These are phyloP conservation scores for Xerocomellus intermedius DNA, from an alignment of 768 basidiomycete genomes.

Conservation along the genomic window DNA sequence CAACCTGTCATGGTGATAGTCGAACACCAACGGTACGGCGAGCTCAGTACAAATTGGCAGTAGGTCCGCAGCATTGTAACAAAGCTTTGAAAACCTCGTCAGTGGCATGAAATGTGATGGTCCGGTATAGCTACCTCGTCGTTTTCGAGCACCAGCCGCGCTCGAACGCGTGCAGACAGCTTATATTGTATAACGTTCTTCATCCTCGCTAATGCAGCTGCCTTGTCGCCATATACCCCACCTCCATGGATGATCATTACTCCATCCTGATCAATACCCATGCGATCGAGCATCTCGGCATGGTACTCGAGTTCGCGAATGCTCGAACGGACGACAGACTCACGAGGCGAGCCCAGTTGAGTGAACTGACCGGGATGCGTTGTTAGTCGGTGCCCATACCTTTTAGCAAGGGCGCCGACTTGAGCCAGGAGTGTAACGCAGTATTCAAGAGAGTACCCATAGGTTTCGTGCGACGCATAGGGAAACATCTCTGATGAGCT, in stretches of 20 bases:
- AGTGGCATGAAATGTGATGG: neutral
- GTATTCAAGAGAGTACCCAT: conserved; percentile 82
- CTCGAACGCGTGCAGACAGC: conserved; percentile 63
- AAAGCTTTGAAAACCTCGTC: conserved; percentile 44
- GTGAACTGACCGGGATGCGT: conserved; percentile 89
- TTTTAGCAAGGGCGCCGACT: conserved; percentile 65
- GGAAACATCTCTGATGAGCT: conserved; percentile 90
- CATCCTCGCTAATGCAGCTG: conserved; percentile 64
- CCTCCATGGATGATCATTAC: conserved; percentile 90
- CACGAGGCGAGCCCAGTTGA: conserved; percentile 76
- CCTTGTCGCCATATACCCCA: conserved; percentile 82
- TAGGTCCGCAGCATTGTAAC: conserved; percentile 87
- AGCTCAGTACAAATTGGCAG: conserved; percentile 86
- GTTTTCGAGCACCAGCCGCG: conserved; percentile 86
- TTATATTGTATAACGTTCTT: conserved; percentile 60
- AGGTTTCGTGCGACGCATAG: conserved; percentile 76
- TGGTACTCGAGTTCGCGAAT: conserved; percentile 85
- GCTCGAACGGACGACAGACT: conserved; percentile 70
- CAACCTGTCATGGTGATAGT: conserved; percentile 84
- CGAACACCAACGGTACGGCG: conserved; percentile 67
- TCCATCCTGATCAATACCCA: conserved; percentile 79
- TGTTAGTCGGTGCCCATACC: conserved; percentile 77
- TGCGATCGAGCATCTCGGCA: conserved; percentile 80
- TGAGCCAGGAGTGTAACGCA: conserved; percentile 53
- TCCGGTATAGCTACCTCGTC: conserved; percentile 61